Evolutionary conservation across 805 yeast species (phyloP).

Genomic region (Pichia manshurica): DNA sequence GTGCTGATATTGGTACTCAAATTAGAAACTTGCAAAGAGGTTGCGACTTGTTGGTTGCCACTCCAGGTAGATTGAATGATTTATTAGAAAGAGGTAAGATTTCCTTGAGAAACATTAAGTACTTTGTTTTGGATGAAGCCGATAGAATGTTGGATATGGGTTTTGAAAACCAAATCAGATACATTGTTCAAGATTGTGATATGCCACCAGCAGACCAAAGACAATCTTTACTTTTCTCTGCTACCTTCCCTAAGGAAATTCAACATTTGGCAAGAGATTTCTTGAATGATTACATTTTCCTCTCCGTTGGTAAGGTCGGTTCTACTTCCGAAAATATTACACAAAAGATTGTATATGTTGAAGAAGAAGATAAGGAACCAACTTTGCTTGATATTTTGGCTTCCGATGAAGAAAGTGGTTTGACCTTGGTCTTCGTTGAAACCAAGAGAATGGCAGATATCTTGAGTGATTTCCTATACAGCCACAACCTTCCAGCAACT

Average conservation of each 20-base stretch:
- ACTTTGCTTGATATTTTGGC: slow-evolving; percentile 81
- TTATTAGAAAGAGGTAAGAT: slow-evolving; percentile 91
- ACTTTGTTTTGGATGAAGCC: slow-evolving; percentile 96
- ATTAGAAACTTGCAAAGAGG: slow-evolving; percentile 86
- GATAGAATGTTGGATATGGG: slow-evolving; percentile 99
- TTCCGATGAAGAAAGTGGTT: slow-evolving; percentile 64
- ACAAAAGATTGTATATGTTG: slow-evolving; percentile 88
- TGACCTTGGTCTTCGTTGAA: slow-evolving; percentile 93
- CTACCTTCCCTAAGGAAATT: slow-evolving; percentile 97
- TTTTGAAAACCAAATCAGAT: slow-evolving; percentile 98
- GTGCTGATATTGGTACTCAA: slow-evolving; percentile 89
- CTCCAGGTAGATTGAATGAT: slow-evolving; percentile 98
- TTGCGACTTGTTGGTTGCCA: slow-evolving; percentile 93
- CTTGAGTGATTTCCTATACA: slow-evolving; percentile 84
- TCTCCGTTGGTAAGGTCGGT: slow-evolving; percentile 98
- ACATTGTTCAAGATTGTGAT: slow-evolving; percentile 95
- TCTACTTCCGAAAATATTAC: slow-evolving; percentile 98
- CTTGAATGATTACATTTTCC: slow-evolving; percentile 90
- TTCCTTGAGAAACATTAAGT: slow-evolving; percentile 83
- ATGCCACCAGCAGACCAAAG: slow-evolving; percentile 90
- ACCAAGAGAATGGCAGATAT: slow-evolving; percentile 98
- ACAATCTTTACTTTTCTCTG: slow-evolving; percentile 98
- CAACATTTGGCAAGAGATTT: slow-evolving; percentile 97
- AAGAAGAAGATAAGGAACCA: slow-evolving; percentile 86
- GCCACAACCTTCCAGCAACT: slow-evolving; percentile 91